Conservation (phyloP, 2,329 filamentous ascomycete genomes). For the Aspergillus unguis region DNA sequence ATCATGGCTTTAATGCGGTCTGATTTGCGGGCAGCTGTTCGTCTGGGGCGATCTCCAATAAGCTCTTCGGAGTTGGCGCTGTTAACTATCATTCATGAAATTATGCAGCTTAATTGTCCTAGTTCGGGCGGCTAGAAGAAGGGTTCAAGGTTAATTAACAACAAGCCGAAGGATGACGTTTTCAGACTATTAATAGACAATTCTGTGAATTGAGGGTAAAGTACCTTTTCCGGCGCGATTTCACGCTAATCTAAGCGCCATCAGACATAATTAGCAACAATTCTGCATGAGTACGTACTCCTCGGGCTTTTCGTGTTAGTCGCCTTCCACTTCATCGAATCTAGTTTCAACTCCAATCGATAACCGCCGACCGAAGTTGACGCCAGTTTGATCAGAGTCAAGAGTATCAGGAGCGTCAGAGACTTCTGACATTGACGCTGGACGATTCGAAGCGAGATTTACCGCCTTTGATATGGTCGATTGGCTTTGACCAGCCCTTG, state of each 20-base stretch:
- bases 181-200: constrained; percentile 9
- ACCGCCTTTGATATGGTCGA: background rate
- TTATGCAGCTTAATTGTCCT: constrained; percentile 7
- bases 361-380: background rate
- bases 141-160: background rate
- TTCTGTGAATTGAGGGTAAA: background rate
- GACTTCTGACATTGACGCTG: background rate
- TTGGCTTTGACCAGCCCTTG: too few species aligned
- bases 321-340: too few species aligned
- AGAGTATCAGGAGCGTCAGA: background rate
- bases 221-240: background rate
- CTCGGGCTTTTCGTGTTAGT: background rate
- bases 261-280: constrained; percentile 17
- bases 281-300: constrained; percentile 4
- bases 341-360: background rate
- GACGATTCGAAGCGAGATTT: background rate
- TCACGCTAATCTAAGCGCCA: background rate
- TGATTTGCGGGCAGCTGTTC: constrained; percentile 4
- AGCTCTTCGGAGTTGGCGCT: constrained; percentile 14
- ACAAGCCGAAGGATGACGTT: too few species aligned
- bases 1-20: background rate
- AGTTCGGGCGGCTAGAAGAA: background rate
- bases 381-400: background rate
- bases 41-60: background rate
- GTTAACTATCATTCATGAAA: constrained; percentile 13